Percentiles rank a stretch among this genome's conserved stretches.
phyloP scores from a whole-genome alignment of 805 yeast genomes.

The Peterozyma xylosa region DNA sequence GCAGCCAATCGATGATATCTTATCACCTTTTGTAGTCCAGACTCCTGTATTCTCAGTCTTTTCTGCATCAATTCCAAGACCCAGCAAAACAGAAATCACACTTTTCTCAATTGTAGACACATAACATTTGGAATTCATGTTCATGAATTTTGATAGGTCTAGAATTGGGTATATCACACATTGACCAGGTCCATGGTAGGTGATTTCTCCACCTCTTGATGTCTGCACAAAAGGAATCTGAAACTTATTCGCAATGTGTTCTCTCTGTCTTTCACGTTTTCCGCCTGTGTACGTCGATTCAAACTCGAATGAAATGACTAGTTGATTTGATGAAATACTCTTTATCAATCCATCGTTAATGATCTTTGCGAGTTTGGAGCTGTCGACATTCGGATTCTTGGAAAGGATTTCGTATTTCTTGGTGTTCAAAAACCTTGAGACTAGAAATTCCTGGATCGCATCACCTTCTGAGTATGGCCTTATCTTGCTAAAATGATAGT shows the following conservation, averaged over 20 bases:
- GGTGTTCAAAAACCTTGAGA: slow-evolving; percentile 48
- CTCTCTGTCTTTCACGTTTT: slow-evolving; percentile 49
- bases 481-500: slow-evolving; percentile 31
- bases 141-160: slow-evolving; percentile 55
- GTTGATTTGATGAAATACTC: not conserved
- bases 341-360: not conserved
- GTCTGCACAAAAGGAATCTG: slow-evolving; percentile 63
- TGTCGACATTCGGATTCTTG: slow-evolving; percentile 11
- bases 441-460: slow-evolving; percentile 47
- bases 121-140: slow-evolving; percentile 43
- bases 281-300: slow-evolving; percentile 89
- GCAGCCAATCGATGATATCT: slow-evolving; percentile 87
- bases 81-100: slow-evolving; percentile 15
- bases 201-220: slow-evolving; percentile 90
- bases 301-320: slow-evolving; percentile 73
- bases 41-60: slow-evolving; percentile 79
- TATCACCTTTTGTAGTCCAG: slow-evolving; percentile 55
- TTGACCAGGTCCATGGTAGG: slow-evolving; percentile 97
- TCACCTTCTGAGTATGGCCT: slow-evolving; percentile 42
- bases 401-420: slow-evolving; percentile 25
- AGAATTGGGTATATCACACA: slow-evolving; percentile 75
- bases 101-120: slow-evolving; percentile 39
- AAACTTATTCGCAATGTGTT: slow-evolving; percentile 28
- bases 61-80: slow-evolving; percentile 32
- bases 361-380: not conserved